Evolutionary conservation across 2,329 filamentous ascomycete genomes (phyloP), one percentile per base, ranked within the genome.

Genomic region (Fusarium kyushuense): DNA sequence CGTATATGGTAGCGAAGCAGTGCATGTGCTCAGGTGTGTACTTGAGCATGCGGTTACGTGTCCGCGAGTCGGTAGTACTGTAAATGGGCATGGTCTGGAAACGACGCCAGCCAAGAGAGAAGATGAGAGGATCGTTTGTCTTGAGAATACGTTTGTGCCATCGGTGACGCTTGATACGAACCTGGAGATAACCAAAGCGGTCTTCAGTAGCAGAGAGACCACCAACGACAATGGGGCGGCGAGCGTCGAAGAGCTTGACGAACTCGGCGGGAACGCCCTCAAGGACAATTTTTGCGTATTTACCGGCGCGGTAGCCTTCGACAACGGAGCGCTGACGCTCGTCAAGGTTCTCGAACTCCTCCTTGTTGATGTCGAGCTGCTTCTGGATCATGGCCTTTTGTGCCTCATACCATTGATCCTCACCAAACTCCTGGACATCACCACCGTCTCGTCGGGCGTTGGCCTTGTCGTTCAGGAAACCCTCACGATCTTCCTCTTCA

Each of bases 71-170:
- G 25, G 93, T 96, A 58, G 96, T 97, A 81, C 92, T 96, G 87
- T 97, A 99, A 62, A 97, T 89, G 19, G 95, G 95, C 71, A 96
- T 84, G 8, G 92, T 90, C 80, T 98, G 96, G 84, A 99, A 99
- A 63, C 96, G 88, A 51, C 96, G 87, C 96, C 96, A 99, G 41
- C 96, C 96, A 42, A 99, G 86, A 3, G 94, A 97, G 84, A 99
- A 96, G 77, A 99, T 97, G 52, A 99, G 86, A 17, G 96, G 96
- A 76, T 99, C 96, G 77, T 97, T 97, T 33, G 94, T 98, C 84
- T 99, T 99, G 71, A 99, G 85, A 72, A 98, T 98, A 84, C 96
- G 97, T 87, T 97, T 97, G 83, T 99, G 96, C 96, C 96, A 99
- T 70, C 96, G 87, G 79, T 99, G 96, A 54, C 94, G 88, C 86